Evolutionary conservation across 306 rosid species (phyloP), one percentile per base, ranked within the genome.

Genomic region (Cucurbita moschata): DNA sequence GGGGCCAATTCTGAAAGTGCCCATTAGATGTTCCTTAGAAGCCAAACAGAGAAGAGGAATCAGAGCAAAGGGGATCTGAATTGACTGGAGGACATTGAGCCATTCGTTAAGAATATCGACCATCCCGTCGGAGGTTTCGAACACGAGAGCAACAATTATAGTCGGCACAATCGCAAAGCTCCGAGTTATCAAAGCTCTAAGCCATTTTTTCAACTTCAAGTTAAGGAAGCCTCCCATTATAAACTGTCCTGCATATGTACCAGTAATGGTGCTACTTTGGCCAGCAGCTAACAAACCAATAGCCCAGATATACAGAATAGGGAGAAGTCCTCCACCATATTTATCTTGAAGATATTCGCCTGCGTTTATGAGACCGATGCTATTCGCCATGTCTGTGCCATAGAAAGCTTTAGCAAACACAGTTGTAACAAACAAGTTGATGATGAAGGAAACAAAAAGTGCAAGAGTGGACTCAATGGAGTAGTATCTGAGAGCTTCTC

Each of bases 161-260:
- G 99, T 95, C 19, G 99, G 99, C 38, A 91, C 75, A 49, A 95
- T 91, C 18, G 99, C 97, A 15, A 38, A 95, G 78, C 96, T 89
- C 75, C 99, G 87, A 0, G 99, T 95, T 23, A 95, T 95, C 75
- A 95, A 78, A 5, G 99, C 87, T 83, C 99, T 83, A 7, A 84
- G 61, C 99, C 99, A 95, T 83, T 95, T 95, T 79, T 95, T 95
- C 88, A 95, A 66, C 88, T 79, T 88, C 75, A 95, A 78, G 81
- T 91, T 85, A 43, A 95, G 82, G 77, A 95, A 95, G 51, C 99
- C 99, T 16, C 96, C 96, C 99, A 95, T 95, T 77, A 95, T 95
- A 76, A 95, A 95, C 73, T 95, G 99, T n/a, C 99, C 99, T 10
- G 99, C 97, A 81, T 95, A 95, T 67, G 99, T 95, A 52, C 99